Conservation (phyloP, 306 rosid genomes). For the Cicer arietinum region DNA sequence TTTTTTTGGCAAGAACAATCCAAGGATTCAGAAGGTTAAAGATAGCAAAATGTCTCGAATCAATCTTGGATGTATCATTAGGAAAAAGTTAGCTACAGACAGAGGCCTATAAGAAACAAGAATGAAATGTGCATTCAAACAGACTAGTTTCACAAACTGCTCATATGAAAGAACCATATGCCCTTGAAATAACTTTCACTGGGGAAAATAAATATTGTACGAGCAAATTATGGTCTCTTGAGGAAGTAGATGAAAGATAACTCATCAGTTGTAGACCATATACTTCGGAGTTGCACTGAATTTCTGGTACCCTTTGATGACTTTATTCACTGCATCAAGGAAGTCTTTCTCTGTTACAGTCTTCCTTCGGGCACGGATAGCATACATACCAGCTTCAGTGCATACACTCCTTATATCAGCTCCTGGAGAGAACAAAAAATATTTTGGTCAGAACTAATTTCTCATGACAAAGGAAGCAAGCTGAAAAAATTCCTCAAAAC, state of each 20-base stretch:
- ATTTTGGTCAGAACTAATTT: conserved; percentile 32
- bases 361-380: conserved; percentile 97
- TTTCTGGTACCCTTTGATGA: conserved; percentile 97
- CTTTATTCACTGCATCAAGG: conserved; percentile 98
- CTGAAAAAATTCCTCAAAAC: conserved; percentile 21
- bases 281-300: conserved; percentile 99
- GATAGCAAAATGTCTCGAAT: conserved; percentile 4
- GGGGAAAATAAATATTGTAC: conserved; percentile 10
- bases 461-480: conserved; percentile 20
- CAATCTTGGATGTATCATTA: conserved; percentile 15
- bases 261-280: conserved; percentile 98
- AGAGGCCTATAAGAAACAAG: conserved; percentile 23
- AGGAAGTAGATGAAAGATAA: conserved; percentile 26
- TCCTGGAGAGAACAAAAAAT: conserved; percentile 55
- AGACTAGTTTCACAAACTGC: conserved; percentile 39
- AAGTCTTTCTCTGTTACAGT: conserved; percentile 97
- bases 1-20: background rate
- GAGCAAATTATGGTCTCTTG: conserved; percentile 36
- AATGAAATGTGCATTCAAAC: conserved; percentile 32
- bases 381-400: conserved; percentile 99
- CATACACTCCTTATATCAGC: conserved; percentile 98
- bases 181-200: conserved; percentile 32
- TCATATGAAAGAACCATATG: conserved; percentile 22
- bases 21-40: background rate
- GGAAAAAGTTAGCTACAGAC: conserved; percentile 33